These are phyloP conservation scores for Penicillium sp. DNA, from an alignment of 2,329 filamentous ascomycete species.

Conservation along the genomic window DNA sequence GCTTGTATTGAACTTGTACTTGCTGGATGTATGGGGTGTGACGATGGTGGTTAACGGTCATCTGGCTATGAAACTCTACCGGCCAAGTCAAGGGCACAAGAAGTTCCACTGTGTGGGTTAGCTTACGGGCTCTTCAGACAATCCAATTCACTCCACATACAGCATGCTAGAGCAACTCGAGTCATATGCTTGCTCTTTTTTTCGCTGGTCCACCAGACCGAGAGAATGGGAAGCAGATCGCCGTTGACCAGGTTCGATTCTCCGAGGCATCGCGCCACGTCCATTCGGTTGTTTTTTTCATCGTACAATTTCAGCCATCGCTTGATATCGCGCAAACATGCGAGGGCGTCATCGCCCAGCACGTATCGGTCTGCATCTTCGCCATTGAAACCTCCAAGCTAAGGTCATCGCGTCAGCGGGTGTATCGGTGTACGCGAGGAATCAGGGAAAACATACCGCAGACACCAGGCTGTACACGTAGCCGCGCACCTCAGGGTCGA, in stretches of 20 bases:
- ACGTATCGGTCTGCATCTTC: constrained; percentile 79
- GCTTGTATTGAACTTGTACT: constrained; percentile 85
- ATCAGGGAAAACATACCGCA: constrained; percentile 60
- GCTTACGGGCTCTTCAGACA: constrained; percentile 19
- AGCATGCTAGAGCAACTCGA: constrained; percentile 74
- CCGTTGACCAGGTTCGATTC: constrained; percentile 89
- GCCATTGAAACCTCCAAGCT: constrained; percentile 80
- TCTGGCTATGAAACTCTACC: constrained; percentile 71
- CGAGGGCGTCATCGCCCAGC: constrained; percentile 86
- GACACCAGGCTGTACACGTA: constrained; percentile 92
- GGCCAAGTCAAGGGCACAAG: constrained; percentile 94
- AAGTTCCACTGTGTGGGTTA: constrained; percentile 60
- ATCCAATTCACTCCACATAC: constrained; percentile 41
- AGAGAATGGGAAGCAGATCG: constrained; percentile 84
- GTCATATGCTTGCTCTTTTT: constrained; percentile 70
- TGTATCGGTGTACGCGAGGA: constrained; percentile 17
- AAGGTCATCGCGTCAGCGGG: constrained; percentile 9
- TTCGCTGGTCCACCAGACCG: constrained; percentile 69
- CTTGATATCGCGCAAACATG: constrained; percentile 87
- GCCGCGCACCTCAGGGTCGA: constrained; percentile 88
- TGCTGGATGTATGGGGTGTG: constrained; percentile 87
- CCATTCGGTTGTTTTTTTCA: constrained; percentile 86
- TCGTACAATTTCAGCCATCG: constrained; percentile 95
- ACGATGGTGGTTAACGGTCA: constrained; percentile 88
- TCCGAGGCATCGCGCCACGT: constrained; percentile 86